Evolutionary conservation across 805 yeast species (phyloP).

Genomic region (Cyberlindnera mycetangii): DNA sequence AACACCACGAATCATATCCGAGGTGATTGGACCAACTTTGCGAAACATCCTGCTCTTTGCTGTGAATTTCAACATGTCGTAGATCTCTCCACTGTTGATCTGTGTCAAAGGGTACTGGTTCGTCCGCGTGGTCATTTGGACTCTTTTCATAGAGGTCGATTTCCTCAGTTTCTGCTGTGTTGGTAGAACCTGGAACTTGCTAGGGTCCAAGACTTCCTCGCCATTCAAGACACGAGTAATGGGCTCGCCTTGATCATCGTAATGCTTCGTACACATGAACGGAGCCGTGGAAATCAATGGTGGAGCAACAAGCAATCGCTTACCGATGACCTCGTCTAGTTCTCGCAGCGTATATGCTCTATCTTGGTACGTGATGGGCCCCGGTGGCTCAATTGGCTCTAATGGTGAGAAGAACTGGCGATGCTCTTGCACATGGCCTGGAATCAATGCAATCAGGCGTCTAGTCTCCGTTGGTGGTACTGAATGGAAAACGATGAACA

Average conservation of each 20-base stretch:
- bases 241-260: not conserved
- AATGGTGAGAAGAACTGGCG: conserved; percentile 5
- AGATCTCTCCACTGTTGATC: conserved; percentile 9
- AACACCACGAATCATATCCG: conserved; percentile 13
- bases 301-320: conserved; percentile 3
- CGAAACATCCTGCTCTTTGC: not conserved
- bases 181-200: not conserved
- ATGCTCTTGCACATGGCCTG: conserved; percentile 22
- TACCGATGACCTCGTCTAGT: conserved; percentile 9
- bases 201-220: conserved; percentile 6
- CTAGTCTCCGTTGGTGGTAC: conserved; percentile 1
- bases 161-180: not conserved
- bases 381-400: conserved; percentile 4
- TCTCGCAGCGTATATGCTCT: conserved; percentile 6
- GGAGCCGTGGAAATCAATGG: conserved; percentile 21
- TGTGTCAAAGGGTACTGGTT: not conserved
- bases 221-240: conserved; percentile 8
- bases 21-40: conserved; percentile 5
- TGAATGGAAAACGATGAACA: conserved; percentile 4
- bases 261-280: conserved; percentile 8
- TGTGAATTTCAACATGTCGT: conserved; percentile 9
- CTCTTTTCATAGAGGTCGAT: not conserved
- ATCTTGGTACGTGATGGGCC: conserved; percentile 10
- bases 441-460: conserved; percentile 19
- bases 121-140: not conserved